Evolutionary conservation across 352 stramenopile species (phyloP).

Genomic region (Phytopythium kandeliae): DNA sequence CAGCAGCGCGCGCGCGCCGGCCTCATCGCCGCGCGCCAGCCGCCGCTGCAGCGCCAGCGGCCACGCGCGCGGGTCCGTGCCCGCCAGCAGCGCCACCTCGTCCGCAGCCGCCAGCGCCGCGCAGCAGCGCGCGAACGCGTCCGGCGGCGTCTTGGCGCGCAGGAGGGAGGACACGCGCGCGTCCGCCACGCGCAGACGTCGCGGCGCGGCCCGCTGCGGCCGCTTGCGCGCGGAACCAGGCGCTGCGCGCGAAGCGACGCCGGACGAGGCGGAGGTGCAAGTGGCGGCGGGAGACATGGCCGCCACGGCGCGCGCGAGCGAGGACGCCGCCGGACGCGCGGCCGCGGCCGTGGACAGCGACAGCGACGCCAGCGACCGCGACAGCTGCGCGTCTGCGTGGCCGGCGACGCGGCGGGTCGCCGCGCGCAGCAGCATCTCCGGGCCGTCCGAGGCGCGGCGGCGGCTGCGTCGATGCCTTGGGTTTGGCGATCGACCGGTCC

Average conservation of each 20-base stretch:
- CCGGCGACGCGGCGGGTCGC: not conserved
- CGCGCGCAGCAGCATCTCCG: not conserved
- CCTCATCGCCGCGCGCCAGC: constrained; percentile 35
- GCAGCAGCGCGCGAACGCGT: constrained; percentile 28
- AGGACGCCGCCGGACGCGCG: not conserved
- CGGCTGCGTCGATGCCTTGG: no score
- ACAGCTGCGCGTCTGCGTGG: not conserved
- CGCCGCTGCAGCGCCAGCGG: constrained; percentile 54
- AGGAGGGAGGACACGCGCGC: constrained; percentile 32
- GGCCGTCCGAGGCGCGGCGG: no score
- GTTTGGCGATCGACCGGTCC: no score
- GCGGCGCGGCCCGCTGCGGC: not conserved
- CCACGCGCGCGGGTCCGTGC: constrained; percentile 47
- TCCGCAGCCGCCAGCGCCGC: constrained; percentile 28
- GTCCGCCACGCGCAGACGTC: constrained; percentile 11
- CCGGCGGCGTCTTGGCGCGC: constrained; percentile 17
- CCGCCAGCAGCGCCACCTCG: constrained; percentile 33
- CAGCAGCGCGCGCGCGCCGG: constrained; percentile 42
- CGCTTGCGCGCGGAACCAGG: not conserved
- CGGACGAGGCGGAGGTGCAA: no score
- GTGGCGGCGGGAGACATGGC: not conserved
- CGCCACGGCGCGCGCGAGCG: not conserved
- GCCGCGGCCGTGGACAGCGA: not conserved
- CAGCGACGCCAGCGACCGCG: not conserved
- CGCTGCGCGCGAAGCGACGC: no score